Evolutionary conservation across 768 basidiomycete genomes (phyloP), one percentile per base, ranked within the genome.

Genomic region (Leccinum subtestaceum): DNA sequence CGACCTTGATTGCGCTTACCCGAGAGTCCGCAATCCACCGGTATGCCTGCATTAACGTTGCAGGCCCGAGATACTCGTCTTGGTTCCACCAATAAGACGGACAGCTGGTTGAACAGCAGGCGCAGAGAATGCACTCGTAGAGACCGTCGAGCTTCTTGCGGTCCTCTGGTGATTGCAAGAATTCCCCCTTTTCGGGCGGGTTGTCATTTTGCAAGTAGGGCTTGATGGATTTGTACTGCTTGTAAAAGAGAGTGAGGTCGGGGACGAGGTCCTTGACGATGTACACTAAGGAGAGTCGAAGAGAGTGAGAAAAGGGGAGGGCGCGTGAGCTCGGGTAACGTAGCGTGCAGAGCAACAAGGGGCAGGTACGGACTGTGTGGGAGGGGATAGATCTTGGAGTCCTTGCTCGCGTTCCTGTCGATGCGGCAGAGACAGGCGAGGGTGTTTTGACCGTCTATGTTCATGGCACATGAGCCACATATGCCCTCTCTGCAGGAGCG

Each of bases 51-150:
- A 98, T 94, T 67, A 98, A 78, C 0, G 95, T 95, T 1, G 96
- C 96, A 6, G 96, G 96, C 36, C 96, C 95, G 43, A 99, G 89
- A 75, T 99, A 99, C 74, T 94, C 91, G 71, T 98, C 95, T 76
- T 95, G 93, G 78, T 98, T 98, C 96, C 96, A 98, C 96, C 96
- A 98, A 77, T 98, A 97, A 31, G 88, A 91, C 4, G 96, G 96
- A 82, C 96, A 99, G 47, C 91, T 91, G 0, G 96, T 98, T 46
- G 95, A 95, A 79, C 96, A 99, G 77, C 97, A 98, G 2, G 96
- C 93, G 69, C 93, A 95, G 57, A 95, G 85, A 63, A 96, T 98
- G 74, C 95, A 95, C 75, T 98, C 97, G 79, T 98, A 99, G 79
- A 98, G 85, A 52, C 95, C 95, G 65, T 91, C 96, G 17, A 99